Evolutionary conservation across 208 protist species (phyloP), one percentile per base, ranked within the genome.

Genomic region (Sergeia podlipaevii): DNA sequence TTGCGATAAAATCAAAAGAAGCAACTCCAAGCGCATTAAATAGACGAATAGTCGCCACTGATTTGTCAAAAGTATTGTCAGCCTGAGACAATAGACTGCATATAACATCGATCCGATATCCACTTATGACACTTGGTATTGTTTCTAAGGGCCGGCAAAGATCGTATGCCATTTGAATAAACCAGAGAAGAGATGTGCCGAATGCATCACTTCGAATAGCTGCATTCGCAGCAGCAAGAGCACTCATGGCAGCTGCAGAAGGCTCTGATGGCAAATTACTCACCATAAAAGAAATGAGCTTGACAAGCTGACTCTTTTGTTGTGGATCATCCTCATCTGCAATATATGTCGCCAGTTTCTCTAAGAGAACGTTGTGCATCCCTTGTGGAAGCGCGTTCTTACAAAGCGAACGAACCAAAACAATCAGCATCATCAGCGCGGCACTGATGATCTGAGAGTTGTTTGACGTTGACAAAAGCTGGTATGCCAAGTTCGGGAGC

Each of bases 141-240:
- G 24, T 20, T 10, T 27, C 70, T 26, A 91, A 37, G 11, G 74
- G 23, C 32, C 51, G 36, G 63, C 87, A 91, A 48, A 89, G 33
- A 37, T 82, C 67, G 46, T 73, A 82, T 5, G 80, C 73, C 82
- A 94, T 94, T 21, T 75, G 69, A 0, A 56, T 30, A 65, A 78
- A 94, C 41, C 77, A 55, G 38, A 72, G 55, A 18, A 69, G 55
- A n/a, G 87, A 85, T 43, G 82, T 74, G 17, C 70, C 83, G 42
- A 76, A 89, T 6, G 77, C 80, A 54, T 94, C 87, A 39, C 70
- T 81, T 18, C 87, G 71, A 48, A 94, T 43, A 23, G 65, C 60
- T 41, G 57, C 70, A 29, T 79, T 82, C 4, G 69, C 65, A 28
- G 73, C 65, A n/a, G n/a, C 24, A 51, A 83, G 52, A 20, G 71